phyloP scores from a whole-genome alignment of 1,284 basidiomycete genomes.

The Tranzscheliella williamsii region DNA sequence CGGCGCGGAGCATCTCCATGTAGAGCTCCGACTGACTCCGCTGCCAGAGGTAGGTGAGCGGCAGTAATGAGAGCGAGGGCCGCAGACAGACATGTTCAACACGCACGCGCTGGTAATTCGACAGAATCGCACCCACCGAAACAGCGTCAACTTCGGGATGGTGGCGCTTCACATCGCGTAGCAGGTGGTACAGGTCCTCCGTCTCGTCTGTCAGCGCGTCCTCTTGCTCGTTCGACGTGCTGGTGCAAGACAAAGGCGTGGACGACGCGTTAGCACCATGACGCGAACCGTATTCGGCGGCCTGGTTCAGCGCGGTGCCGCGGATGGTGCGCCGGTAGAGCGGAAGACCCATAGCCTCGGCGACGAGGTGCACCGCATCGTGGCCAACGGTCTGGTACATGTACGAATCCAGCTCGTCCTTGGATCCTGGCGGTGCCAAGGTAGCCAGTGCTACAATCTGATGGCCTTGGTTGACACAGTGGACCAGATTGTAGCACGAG shows the following conservation, averaged over 20 bases:
- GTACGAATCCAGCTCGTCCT: conserved; percentile 97
- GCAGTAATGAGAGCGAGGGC: conserved; percentile 72
- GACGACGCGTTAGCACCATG: not conserved
- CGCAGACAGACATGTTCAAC: conserved; percentile 82
- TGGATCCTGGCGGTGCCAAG: conserved; percentile 77
- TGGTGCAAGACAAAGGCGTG: not conserved
- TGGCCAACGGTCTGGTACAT: conserved; percentile 98
- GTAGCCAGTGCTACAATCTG: conserved; percentile 86
- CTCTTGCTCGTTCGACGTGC: conserved; percentile 52
- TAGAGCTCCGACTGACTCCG: conserved; percentile 81
- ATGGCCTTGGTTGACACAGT: conserved; percentile 85
- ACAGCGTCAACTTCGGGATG: conserved; percentile 86
- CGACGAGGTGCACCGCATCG: conserved; percentile 85
- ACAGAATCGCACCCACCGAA: conserved; percentile 93
- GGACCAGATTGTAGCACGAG: conserved; percentile 91
- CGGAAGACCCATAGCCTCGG: conserved; percentile 81
- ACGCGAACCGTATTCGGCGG: conserved; percentile 77
- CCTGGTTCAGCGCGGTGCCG: conserved; percentile 79
- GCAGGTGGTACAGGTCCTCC: conserved; percentile 83
- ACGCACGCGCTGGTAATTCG: conserved; percentile 93
- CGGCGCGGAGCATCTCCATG: conserved; percentile 79
- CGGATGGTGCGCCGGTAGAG: conserved; percentile 79
- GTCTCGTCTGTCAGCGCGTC: conserved; percentile 75
- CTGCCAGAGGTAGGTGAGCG: conserved; percentile 93
- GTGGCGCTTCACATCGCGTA: conserved; percentile 69